Evolutionary conservation across 2,329 filamentous ascomycete species (phyloP).

Genomic region (Proliferodiscus dingleyae): DNA sequence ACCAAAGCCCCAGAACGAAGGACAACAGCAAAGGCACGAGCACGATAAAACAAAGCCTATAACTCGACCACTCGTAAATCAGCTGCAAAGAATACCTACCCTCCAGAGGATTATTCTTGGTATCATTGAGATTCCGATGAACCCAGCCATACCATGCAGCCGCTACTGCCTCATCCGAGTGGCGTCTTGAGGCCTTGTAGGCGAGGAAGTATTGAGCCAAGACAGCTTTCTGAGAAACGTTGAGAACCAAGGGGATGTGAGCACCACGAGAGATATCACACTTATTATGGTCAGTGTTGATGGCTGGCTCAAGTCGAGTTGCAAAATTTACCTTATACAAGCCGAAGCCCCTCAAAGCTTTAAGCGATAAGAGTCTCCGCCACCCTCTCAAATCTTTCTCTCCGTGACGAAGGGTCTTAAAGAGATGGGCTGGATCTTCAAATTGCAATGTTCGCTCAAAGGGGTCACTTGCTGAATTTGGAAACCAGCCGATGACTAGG

Average conservation of each 20-base stretch:
- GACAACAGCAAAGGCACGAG: slow-evolving; percentile 15
- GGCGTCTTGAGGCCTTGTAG: slow-evolving; percentile 16
- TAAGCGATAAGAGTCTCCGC: slow-evolving; percentile 3
- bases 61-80: slow-evolving; percentile 20
- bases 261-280: slow-evolving; percentile 22
- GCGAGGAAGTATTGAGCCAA: slow-evolving; percentile 20
- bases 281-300: slow-evolving; percentile 4
- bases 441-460: slow-evolving; percentile 18
- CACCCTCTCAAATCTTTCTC: slow-evolving; percentile 11
- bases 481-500: slow-evolving; percentile 22
- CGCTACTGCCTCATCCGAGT: slow-evolving; percentile 17
- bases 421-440: slow-evolving; percentile 10
- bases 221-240: slow-evolving; percentile 13
- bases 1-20: slow-evolving; percentile 19
- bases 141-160: slow-evolving; percentile 20
- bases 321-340: slow-evolving; percentile 15
- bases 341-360: slow-evolving; percentile 17
- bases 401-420: slow-evolving; percentile 13
- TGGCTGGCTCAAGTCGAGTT: neutral
- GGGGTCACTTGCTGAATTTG: slow-evolving; percentile 13
- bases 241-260: slow-evolving; percentile 17
- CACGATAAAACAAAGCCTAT: slow-evolving; percentile 19
- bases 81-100: slow-evolving; percentile 14
- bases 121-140: slow-evolving; percentile 17
- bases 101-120: slow-evolving; percentile 20